Evolutionary conservation across 208 protist genomes (phyloP), one percentile per base, ranked within the genome.

Genomic region (Acanthamoeba lugdunensis): DNA sequence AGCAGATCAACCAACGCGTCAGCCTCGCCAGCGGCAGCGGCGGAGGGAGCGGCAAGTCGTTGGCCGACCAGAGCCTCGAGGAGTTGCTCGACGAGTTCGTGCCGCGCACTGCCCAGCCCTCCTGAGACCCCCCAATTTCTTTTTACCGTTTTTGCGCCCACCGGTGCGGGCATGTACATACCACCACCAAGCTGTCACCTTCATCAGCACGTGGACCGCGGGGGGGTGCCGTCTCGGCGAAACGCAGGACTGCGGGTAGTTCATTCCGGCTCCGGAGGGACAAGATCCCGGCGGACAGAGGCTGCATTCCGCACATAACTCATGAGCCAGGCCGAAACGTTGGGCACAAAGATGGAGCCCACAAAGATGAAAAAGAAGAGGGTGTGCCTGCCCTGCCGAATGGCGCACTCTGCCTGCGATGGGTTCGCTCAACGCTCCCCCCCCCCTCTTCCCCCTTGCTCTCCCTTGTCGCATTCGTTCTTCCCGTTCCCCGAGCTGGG

Each of bases 21-120:
- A 37, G 0, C 23, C 6, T 71, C 63, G 1, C 33, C 11, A 71
- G 63, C 63, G 33, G n/a, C 63, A 23, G 50, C 52, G 48, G 48
- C 77, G 6, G 25, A 58, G 50, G 77, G 48, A 8, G 14, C 77
- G 30, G n/a, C 3, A 63, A 63, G 56, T 63, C 56, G 56, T 63
- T 63, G 56, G 56, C 56, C 56, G 25, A 30, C 0, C 77, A 30
- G 77, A 85, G 77, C 48, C 77, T 85, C 13, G 77, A 85, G 25
- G 77, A 85, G 50, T 21, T 85, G 48, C 50, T 85, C 48, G 77
- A 85, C 21, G 77, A 85, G 23, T 85, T 85, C 25, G 21, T 63
- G 77, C 73, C 73, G 6, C 73, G 37, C 14, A 5, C 14, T 4
- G 37, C 2, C 73, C 37, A 71, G 63, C 63, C 63, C 28, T 71